Base-by-base conservation (phyloP, 2,329 filamentous ascomycete species). In the Xylariales sp. region DNA sequence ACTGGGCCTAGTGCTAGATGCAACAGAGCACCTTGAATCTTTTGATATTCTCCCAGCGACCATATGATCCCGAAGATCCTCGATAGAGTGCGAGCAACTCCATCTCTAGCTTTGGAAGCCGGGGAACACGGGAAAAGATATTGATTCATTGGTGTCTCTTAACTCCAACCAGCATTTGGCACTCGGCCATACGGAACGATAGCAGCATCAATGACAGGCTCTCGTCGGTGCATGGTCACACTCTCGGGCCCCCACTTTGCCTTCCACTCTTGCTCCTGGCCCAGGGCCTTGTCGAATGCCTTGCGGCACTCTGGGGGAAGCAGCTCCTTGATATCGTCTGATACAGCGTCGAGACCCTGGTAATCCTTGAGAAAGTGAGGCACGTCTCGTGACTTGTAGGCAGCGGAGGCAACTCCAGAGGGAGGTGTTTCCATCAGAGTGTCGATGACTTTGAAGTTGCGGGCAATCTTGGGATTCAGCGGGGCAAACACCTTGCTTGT, bases 181-280 rank as follows among this genome's bases (percentile, higher is more conserved):
- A 25, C 23, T 15, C 35, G 72, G 32, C 65, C 69, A 48, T 76
- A 80, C 12, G 77, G 74, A 40, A 81, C 76, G 49, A 81, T 73
- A 3, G 77, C 76, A 60, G 82, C 82, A 60, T 83, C 78, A 43
- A 83, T 80, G 28, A 72, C 56, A 1, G 77, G 78, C 33, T 66
- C 56, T 33, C 69, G 62, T 38, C 78, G 66, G 27, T 69, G 66
- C 42, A 63, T 68, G 41, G 78, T 76, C 8, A 71, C 62, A 24
- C 60, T 69, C 62, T 96, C 90, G 5, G 76, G 72, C 13, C 76
- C 76, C 88, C 89, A 95, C 45, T 72, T 74, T 21, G 62, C 67
- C 58, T 86, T 86, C 86, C 89, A 97, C 38, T 74, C 63, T 43
- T 64, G 60, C 60, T 95, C 87, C 38, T 74, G 70, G 10, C 65